A percentile compares a stretch with the other conserved stretches of the same genome.
Evolutionary conservation across 345 rosid species (phyloP).

Genomic region (Gossypium raimondii): DNA sequence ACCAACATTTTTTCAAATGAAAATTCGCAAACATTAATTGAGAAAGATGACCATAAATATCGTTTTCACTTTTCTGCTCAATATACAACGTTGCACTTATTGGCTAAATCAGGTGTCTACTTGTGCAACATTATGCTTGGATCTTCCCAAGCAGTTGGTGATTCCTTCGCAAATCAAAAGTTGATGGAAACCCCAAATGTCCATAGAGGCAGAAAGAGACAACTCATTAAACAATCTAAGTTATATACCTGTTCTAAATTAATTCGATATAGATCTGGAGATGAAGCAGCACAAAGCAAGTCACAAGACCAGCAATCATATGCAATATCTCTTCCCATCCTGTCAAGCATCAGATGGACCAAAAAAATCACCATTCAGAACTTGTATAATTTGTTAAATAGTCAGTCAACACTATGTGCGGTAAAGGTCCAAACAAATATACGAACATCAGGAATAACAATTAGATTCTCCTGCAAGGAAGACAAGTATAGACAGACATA

Average conservation of each 20-base stretch:
- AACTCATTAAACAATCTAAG: background rate
- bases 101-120: background rate
- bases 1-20: background rate
- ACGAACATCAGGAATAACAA: background rate
- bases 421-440: background rate
- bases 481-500: background rate
- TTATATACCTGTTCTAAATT: slow-evolving; percentile 79
- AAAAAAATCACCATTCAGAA: background rate
- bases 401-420: background rate
- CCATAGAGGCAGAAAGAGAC: background rate
- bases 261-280: slow-evolving; percentile 86
- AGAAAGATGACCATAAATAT: background rate
- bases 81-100: background rate
- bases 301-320: slow-evolving; percentile 95
- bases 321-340: slow-evolving; percentile 91
- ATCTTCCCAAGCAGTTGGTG: background rate
- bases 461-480: background rate
- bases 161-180: background rate
- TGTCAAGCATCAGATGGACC: slow-evolving; percentile 23
- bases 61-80: background rate
- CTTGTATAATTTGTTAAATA: background rate
- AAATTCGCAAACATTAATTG: background rate
- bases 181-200: background rate
- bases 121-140: background rate
- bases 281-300: slow-evolving; percentile 97